phyloP scores from a whole-genome alignment of 495 filamentous ascomycete genomes.

The Penicillium nucicola region DNA sequence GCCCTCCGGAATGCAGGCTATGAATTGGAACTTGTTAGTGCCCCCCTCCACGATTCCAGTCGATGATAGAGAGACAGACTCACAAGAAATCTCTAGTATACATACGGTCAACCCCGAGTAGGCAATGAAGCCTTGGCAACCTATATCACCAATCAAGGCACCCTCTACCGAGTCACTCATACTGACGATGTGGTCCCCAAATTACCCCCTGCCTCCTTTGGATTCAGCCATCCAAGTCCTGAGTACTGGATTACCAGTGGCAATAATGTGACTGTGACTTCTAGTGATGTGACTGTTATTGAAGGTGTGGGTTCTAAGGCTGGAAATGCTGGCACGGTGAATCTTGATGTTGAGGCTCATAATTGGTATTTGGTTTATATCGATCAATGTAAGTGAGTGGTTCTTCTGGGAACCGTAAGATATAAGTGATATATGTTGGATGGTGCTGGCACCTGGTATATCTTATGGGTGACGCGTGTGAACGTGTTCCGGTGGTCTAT shows the following conservation, averaged over 20 bases:
- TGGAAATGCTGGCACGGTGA: constrained; percentile 37
- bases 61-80: not conserved
- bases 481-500: no score
- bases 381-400: constrained; percentile 13
- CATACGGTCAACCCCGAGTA: constrained; percentile 66
- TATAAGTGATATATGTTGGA: not conserved
- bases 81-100: constrained; percentile 43
- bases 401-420: not conserved
- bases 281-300: constrained; percentile 38
- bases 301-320: constrained; percentile 29
- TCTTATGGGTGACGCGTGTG: no score
- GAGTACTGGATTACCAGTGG: constrained; percentile 61
- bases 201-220: constrained; percentile 53
- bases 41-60: not conserved
- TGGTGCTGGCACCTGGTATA: not conserved
- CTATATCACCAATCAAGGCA: constrained; percentile 51
- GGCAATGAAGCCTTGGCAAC: constrained; percentile 55
- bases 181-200: constrained; percentile 63
- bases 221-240: constrained; percentile 61
- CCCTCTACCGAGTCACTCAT: constrained; percentile 64
- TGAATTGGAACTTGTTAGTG: constrained; percentile 29
- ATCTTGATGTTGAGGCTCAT: constrained; percentile 7
- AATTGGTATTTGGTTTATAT: constrained; percentile 24
- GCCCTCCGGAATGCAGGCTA: constrained; percentile 52
- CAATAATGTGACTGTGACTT: constrained; percentile 35